phyloP scores from a whole-genome alignment of 139 green algal genomes.

The Coccomyxa sp. region DNA sequence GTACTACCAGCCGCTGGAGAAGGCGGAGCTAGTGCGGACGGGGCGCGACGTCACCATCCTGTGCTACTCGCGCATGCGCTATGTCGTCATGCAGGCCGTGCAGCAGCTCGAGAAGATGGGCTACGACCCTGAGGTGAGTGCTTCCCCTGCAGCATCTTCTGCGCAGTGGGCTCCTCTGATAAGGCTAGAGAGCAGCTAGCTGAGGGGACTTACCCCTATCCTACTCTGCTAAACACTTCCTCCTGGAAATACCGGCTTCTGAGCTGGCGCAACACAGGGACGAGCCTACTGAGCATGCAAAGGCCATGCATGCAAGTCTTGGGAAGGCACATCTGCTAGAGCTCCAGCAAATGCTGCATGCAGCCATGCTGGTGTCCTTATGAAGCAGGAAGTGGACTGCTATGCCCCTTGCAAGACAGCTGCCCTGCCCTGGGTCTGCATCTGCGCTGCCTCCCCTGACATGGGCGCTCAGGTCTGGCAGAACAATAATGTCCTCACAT shows the following conservation, averaged over 20 bases:
- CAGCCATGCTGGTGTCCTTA: too few species aligned
- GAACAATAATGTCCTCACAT: not conserved
- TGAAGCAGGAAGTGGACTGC: too few species aligned
- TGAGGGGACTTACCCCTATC: too few species aligned
- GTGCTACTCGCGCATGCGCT: constrained; percentile 95
- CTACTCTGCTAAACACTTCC: too few species aligned
- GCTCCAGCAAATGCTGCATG: too few species aligned
- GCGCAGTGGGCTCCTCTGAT: not conserved
- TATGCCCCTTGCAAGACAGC: too few species aligned
- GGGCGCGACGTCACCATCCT: constrained; percentile 90
- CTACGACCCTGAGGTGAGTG: constrained; percentile 76
- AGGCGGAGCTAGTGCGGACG: constrained; percentile 74
- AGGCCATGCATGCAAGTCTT: not conserved
- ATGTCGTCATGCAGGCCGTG: constrained; percentile 81
- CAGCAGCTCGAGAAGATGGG: constrained; percentile 63
- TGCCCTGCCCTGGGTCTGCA: too few species aligned
- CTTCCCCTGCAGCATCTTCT: not conserved
- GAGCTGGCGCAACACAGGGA: not conserved
- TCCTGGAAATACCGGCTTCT: too few species aligned
- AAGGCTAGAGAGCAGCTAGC: not conserved
- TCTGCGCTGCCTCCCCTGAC: not conserved
- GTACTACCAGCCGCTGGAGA: constrained; percentile 78
- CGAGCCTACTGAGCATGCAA: not conserved
- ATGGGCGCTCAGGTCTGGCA: not conserved
- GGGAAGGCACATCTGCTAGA: not conserved